These are phyloP conservation scores for Polysphondylium violaceum DNA, from an alignment of 78 protist genomes.

Conservation along the genomic window DNA sequence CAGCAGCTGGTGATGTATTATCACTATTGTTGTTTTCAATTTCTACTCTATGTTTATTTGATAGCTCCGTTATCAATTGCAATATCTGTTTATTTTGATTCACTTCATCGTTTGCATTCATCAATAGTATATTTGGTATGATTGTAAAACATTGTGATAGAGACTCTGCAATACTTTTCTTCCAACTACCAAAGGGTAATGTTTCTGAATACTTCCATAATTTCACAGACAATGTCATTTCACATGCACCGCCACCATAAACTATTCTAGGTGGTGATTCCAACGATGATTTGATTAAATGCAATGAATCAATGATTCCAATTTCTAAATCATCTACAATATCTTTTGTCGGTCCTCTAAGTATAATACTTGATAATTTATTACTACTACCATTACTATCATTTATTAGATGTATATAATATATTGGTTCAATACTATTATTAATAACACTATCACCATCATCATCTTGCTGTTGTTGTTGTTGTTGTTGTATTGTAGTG, in stretches of 20 bases:
- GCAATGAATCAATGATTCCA: conserved; percentile 64
- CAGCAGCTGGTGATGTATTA: neutral
- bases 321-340: conserved; percentile 66
- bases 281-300: conserved; percentile 43
- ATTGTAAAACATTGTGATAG: conserved; percentile 16
- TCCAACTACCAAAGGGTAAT: neutral
- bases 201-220: neutral
- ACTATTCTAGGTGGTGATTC: conserved; percentile 43
- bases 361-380: conserved; percentile 17
- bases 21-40: neutral
- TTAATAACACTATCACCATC: neutral
- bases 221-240: conserved; percentile 36
- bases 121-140: conserved; percentile 9
- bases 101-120: neutral
- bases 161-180: neutral
- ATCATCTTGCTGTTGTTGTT: conserved; percentile 5
- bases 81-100: neutral
- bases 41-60: neutral
- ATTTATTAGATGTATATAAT: neutral
- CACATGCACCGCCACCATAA: conserved; percentile 75
- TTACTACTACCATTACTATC: neutral
- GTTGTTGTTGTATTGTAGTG: conserved; percentile 1
- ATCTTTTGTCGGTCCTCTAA: conserved; percentile 70
- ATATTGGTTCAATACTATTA: neutral
- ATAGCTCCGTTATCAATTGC: conserved; percentile 2